Conservation (phyloP, 2,329 filamentous ascomycete genomes). For the Colletotrichum abscissum region DNA sequence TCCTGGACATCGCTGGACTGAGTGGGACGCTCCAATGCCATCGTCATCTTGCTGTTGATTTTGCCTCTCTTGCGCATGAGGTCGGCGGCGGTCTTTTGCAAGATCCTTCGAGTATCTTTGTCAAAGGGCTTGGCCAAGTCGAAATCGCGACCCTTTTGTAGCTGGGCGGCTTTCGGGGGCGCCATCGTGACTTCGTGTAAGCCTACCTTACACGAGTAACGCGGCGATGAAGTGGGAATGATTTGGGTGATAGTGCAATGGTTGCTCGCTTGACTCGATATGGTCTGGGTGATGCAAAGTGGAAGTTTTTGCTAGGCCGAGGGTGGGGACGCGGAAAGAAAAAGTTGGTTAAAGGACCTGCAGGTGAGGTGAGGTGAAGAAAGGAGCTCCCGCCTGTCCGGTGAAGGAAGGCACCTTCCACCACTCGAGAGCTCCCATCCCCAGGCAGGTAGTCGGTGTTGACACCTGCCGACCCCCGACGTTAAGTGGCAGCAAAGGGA, state of each 20-base stretch:
- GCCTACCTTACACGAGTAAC: neutral
- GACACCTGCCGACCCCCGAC: neutral
- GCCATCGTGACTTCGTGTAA: neutral
- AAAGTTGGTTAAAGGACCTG: neutral
- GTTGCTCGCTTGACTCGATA: neutral
- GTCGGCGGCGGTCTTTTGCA: neutral
- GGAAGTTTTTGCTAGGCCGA: neutral
- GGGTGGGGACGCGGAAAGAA: neutral
- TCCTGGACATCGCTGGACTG: neutral
- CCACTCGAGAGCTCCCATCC: neutral
- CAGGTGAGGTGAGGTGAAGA: neutral
- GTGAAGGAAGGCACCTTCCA: neutral
- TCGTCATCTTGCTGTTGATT: neutral
- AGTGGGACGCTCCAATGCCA: neutral
- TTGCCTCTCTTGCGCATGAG: conserved; percentile 6
- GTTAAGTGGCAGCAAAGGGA: neutral
- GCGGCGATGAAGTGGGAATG: neutral
- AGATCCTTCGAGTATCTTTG: neutral
- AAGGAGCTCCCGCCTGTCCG: neutral
- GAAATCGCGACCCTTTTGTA: neutral
- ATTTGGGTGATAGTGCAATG: neutral
- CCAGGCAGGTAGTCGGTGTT: neutral
- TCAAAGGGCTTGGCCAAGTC: conserved; percentile 4
- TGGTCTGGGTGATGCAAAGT: neutral
- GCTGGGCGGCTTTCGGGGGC: neutral